A percentile compares a stretch with the other conserved stretches of the same genome.
Conservation (phyloP, 257 asterid species). For the Rehmannia glutinosa region DNA sequence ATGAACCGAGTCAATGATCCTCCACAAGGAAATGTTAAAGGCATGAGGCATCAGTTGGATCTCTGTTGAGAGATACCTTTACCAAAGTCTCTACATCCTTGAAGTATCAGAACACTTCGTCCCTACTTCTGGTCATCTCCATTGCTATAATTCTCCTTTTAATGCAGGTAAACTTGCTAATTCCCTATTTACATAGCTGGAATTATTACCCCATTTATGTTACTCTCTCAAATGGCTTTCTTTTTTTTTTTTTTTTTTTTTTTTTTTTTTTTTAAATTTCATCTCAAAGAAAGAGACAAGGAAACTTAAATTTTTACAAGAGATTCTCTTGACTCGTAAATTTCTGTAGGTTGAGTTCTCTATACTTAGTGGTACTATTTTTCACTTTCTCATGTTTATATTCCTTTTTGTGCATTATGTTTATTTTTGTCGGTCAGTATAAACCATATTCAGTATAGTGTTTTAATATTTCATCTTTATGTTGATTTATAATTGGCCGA, state of each 20-base stretch:
- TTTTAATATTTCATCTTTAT: too few species aligned
- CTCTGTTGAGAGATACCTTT: constrained; percentile 34
- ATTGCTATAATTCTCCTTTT: constrained; percentile 64
- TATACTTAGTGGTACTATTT: background rate
- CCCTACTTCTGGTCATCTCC: constrained; percentile 49
- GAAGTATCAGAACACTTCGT: constrained; percentile 48
- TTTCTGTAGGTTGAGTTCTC: too few species aligned
- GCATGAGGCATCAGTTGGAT: constrained; percentile 34
- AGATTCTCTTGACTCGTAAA: too few species aligned
- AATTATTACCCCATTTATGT: background rate
- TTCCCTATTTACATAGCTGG: background rate
- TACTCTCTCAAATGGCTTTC: too few species aligned
- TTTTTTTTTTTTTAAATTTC: too few species aligned
- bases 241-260: too few species aligned
- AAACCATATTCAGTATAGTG: too few species aligned
- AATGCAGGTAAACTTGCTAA: constrained; percentile 70
- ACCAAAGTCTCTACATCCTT: constrained; percentile 40
- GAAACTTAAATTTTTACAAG: background rate
- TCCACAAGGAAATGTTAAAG: constrained; percentile 23
- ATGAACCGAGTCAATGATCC: constrained; percentile 31
- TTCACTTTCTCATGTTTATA: background rate
- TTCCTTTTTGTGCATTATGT: too few species aligned
- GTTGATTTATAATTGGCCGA: too few species aligned
- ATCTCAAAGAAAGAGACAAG: background rate
- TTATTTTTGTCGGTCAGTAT: too few species aligned